Base-by-base conservation (phyloP, 441 rosid species). In the Daphne laureola region DNA sequence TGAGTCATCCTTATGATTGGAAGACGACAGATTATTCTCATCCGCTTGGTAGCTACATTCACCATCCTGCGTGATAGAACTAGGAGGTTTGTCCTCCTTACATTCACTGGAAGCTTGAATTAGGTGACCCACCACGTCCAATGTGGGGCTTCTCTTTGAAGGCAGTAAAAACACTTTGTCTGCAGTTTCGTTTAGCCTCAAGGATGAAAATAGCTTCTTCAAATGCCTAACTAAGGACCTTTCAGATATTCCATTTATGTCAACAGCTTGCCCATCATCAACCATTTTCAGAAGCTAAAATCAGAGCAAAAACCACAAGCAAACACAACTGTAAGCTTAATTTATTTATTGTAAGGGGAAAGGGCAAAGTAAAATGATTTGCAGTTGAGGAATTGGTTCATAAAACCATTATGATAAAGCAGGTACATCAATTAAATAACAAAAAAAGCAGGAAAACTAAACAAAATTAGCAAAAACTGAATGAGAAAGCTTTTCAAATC, bases 251-350 rank as follows among this genome's bases (percentile, higher is more conserved):
- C 86, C 96, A 69, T 78, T 78, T 53, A 89, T 76, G 73, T 86
- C 92, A 69, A 92, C 98, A 46, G 92, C 96, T 81, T 89, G 96
- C 43, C 98, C 98, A 54, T 62, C 80, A 66, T 92, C 96, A 47
- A 92, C 79, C 96, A 89, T 89, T 72, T 74, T 78, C 62, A 84
- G 77, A 61, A 92, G 93, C 98, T 88, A 67, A 25, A 47, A 1
- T 4, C 11, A 58, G 57, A 63, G 15, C 44, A 38, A 48, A 63
- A 16, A 59, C 51, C 47, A 49, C 25, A 42, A 23, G 14, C 31
- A 23, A 14, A 1, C 18, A 53, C 15, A 31, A 27, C 35, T 27
- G 35, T 31, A 31, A 31, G 4, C 35, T 31, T 31, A 21, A 21
- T 31, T 31, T 31, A 7, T 31, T 31, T 31, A 5, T 31, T n/a